phyloP scores from a whole-genome alignment of 192 early-diverging fungal species.

The Rhizoclosmatium globosum region DNA sequence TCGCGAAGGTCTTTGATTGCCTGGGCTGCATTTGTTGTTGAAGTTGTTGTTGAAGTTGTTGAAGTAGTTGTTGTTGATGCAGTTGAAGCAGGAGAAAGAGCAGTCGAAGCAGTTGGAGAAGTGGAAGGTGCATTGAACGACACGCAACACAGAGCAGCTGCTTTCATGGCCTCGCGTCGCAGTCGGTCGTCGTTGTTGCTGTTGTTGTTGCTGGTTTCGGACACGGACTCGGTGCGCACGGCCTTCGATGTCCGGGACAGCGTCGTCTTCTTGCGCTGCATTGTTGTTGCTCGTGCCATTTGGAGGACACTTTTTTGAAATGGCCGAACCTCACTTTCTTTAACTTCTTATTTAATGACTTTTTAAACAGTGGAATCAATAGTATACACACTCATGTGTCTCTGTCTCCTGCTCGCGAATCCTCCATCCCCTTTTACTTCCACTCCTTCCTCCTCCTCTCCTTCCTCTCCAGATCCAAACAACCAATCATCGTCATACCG shows the following conservation, averaged over 20 bases:
- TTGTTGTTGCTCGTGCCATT: too few species aligned
- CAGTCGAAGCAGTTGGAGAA: background rate
- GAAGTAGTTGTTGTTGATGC: background rate
- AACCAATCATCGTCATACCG: background rate
- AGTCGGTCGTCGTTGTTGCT: too few species aligned
- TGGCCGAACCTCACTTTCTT: too few species aligned
- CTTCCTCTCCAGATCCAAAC: background rate
- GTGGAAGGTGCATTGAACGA: background rate
- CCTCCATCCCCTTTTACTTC: background rate
- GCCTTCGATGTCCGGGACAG: too few species aligned
- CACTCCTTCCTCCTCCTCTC: background rate
- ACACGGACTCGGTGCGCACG: too few species aligned
- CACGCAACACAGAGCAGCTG: background rate
- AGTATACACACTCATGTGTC: background rate
- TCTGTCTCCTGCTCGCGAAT: background rate
- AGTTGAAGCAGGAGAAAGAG: background rate
- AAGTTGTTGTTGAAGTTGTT: background rate
- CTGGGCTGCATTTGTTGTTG: background rate
- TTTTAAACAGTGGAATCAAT: background rate
- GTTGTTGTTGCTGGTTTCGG: too few species aligned
- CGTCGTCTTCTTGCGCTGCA: too few species aligned
- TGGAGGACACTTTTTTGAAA: too few species aligned
- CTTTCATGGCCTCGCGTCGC: background rate
- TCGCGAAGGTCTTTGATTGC: background rate
- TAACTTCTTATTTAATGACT: too few species aligned